phyloP scores from a whole-genome alignment of 306 rosid genomes.

The barrel medic (Medicago truncatula) region DNA sequence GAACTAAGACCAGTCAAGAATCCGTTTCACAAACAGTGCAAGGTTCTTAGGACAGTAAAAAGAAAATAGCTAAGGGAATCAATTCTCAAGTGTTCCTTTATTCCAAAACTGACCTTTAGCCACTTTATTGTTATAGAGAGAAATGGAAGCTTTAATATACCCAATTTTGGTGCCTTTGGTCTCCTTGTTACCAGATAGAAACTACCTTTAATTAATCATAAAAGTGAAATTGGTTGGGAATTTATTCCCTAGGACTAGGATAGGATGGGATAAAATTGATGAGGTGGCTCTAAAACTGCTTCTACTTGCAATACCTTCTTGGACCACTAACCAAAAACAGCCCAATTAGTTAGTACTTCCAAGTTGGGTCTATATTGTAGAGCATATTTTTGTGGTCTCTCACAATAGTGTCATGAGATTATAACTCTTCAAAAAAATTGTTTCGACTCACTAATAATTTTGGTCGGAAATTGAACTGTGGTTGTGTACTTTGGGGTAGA shows the following conservation, averaged over 20 bases:
- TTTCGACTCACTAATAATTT: too few species aligned
- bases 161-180: constrained; percentile 63
- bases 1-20: constrained; percentile 47
- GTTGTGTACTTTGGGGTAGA: background rate
- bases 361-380: constrained; percentile 2
- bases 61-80: constrained; percentile 55
- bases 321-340: constrained; percentile 24
- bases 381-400: background rate
- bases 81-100: constrained; percentile 52
- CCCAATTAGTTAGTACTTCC: constrained; percentile 12
- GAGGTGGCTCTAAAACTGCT: constrained; percentile 6
- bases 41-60: constrained; percentile 40
- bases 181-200: constrained; percentile 54
- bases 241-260: constrained; percentile 41
- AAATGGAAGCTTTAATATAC: constrained; percentile 48
- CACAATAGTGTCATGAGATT: too few species aligned
- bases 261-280: constrained; percentile 36
- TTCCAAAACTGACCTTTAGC: constrained; percentile 61
- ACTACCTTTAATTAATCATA: constrained; percentile 52
- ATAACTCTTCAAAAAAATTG: too few species aligned
- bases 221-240: constrained; percentile 47
- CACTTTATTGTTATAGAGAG: constrained; percentile 52
- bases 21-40: constrained; percentile 22
- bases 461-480: background rate
- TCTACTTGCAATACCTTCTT: constrained; percentile 31